These are phyloP conservation scores for Gynochthodes officinalis DNA, from an alignment of 257 asterid species.

Conservation along the genomic window DNA sequence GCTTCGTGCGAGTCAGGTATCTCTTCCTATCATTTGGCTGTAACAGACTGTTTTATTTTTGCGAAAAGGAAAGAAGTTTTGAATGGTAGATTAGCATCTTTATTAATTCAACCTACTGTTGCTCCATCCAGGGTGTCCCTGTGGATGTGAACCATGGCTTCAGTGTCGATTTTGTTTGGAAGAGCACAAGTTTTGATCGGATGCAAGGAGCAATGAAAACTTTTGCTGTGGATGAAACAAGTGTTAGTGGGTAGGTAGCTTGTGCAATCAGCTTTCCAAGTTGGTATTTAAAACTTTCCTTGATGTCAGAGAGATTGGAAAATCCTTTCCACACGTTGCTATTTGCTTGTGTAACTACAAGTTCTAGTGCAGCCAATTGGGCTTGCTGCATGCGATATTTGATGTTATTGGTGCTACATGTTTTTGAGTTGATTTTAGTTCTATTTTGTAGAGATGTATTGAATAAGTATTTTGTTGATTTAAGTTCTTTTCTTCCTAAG, in stretches of 20 bases:
- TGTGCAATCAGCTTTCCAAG: not conserved
- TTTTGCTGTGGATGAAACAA: constrained; percentile 98
- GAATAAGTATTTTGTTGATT: too few relatives aligned
- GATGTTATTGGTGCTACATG: not conserved
- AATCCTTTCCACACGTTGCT: not conserved
- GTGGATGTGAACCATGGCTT: constrained; percentile 88
- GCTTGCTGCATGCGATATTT: too few relatives aligned
- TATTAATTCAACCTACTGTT: constrained; percentile 20
- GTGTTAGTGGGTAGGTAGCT: constrained; percentile 92
- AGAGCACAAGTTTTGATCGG: constrained; percentile 98
- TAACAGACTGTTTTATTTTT: not conserved
- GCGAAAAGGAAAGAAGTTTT: not conserved
- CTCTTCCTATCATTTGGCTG: not conserved
- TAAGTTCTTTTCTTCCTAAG: too few relatives aligned
- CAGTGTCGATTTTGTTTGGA: constrained; percentile 98
- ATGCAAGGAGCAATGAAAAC: constrained; percentile 99
- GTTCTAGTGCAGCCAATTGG: not conserved
- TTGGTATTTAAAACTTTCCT: not conserved
- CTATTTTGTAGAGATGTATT: too few relatives aligned
- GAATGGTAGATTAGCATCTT: not conserved
- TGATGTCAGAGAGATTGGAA: not conserved
- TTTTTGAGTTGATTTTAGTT: not conserved
- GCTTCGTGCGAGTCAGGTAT: constrained; percentile 93
- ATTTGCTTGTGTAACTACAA: too few relatives aligned
- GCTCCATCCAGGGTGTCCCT: constrained; percentile 74